These are phyloP conservation scores for Logfia minima DNA, from an alignment of 129 eudicot species.

Conservation along the genomic window DNA sequence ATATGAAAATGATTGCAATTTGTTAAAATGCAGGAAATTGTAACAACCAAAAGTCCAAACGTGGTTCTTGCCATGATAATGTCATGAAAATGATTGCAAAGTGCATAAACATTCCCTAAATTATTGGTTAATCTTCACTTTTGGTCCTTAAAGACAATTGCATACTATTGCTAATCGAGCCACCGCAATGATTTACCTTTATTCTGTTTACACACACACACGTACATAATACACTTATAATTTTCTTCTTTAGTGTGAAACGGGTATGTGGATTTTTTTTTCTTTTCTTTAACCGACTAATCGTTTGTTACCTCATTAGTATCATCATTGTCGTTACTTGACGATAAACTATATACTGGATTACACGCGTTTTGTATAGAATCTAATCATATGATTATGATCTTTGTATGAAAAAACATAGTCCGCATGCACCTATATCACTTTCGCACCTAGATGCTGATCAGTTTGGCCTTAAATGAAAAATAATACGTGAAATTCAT, in stretches of 20 bases:
- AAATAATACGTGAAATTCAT: no score
- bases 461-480: no score
- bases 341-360: no score
- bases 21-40: not conserved
- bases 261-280: not conserved
- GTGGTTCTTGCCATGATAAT: not conserved
- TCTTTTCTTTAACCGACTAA: no score
- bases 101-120: not conserved
- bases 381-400: not conserved
- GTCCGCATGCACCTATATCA: no score
- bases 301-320: no score
- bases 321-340: no score
- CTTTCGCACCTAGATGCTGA: no score
- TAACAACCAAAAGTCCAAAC: not conserved
- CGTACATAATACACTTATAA: not conserved
- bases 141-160: conserved; percentile 6
- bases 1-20: not conserved
- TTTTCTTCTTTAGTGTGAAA: not conserved
- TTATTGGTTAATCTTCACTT: not conserved
- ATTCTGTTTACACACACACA: not conserved
- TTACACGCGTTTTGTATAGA: no score
- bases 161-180: not conserved
- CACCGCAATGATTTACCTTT: not conserved
- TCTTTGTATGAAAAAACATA: not conserved
- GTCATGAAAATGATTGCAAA: not conserved